Conservation (phyloP, 352 stramenopile genomes). For the Saprolegnia parasitica region DNA sequence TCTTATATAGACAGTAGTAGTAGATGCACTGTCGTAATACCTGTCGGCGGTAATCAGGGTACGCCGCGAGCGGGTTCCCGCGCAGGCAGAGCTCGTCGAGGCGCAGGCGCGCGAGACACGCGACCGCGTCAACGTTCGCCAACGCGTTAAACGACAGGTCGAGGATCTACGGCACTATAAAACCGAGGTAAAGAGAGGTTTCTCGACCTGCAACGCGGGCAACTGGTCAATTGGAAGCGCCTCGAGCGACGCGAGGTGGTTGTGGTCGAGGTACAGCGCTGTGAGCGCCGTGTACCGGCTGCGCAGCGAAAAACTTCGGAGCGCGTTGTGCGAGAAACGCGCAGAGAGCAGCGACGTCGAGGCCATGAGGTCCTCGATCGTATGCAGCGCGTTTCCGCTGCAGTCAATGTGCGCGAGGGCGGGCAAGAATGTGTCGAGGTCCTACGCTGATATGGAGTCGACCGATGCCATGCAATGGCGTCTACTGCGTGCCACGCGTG, state of each 20-base stretch:
- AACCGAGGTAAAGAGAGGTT: slow-evolving; percentile 48
- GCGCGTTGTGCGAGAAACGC: slow-evolving; percentile 47
- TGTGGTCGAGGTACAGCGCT: slow-evolving; percentile 6
- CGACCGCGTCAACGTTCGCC: slow-evolving; percentile 43
- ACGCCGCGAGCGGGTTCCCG: slow-evolving; percentile 66
- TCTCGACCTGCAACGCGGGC: slow-evolving; percentile 59
- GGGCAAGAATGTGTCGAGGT: neutral
- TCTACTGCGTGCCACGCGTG: slow-evolving; percentile 10
- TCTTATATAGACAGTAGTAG: neutral
- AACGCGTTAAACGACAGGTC: slow-evolving; percentile 73
- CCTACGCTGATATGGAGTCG: neutral
- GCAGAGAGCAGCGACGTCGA: neutral
- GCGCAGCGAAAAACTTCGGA: slow-evolving; percentile 44
- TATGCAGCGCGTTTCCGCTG: neutral
- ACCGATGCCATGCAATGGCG: neutral
- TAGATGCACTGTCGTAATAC: slow-evolving; percentile 12
- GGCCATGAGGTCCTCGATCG: neutral
- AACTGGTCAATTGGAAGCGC: slow-evolving; percentile 27
- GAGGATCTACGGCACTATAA: slow-evolving; percentile 45
- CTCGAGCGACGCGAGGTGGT: slow-evolving; percentile 11
- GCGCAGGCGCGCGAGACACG: neutral
- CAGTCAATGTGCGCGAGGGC: slow-evolving; percentile 1
- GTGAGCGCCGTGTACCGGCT: slow-evolving; percentile 34
- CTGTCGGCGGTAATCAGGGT: slow-evolving; percentile 74
- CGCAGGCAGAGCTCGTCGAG: slow-evolving; percentile 42